A percentile compares a stretch with the other conserved stretches of the same genome.
phyloP scores from a whole-genome alignment of 2,329 filamentous ascomycete species.

The Aspergillus chevalieri region DNA sequence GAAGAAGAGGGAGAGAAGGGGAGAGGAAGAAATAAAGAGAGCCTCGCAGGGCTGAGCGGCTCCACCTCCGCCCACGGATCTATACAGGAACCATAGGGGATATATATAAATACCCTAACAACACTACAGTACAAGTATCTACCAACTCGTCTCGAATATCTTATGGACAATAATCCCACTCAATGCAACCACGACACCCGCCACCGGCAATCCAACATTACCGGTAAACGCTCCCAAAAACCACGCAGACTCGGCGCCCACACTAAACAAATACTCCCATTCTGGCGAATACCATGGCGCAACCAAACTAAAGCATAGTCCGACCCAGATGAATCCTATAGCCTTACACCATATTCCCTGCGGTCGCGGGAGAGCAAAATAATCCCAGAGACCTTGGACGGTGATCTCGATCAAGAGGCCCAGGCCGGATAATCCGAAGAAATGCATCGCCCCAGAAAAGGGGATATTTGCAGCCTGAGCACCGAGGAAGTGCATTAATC shows the following conservation, averaged over 20 bases:
- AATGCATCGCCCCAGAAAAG: background rate
- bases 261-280: background rate
- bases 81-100: background rate
- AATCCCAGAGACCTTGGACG: background rate
- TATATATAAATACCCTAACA: background rate
- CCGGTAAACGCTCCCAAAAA: background rate
- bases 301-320: background rate
- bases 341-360: background rate
- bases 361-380: background rate
- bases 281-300: background rate
- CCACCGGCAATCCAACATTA: background rate
- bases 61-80: background rate
- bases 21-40: background rate
- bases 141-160: background rate
- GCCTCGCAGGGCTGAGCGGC: background rate
- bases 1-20: slow-evolving; percentile 3
- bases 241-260: background rate
- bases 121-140: background rate
- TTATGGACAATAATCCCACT: background rate
- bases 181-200: background rate
- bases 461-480: background rate
- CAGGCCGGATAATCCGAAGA: background rate
- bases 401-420: background rate
- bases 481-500: background rate
- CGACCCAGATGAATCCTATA: background rate